Evolutionary conservation across 2,329 filamentous ascomycete genomes (phyloP), one percentile per base, ranked within the genome.

Genomic region (Rutstroemia sp.): DNA sequence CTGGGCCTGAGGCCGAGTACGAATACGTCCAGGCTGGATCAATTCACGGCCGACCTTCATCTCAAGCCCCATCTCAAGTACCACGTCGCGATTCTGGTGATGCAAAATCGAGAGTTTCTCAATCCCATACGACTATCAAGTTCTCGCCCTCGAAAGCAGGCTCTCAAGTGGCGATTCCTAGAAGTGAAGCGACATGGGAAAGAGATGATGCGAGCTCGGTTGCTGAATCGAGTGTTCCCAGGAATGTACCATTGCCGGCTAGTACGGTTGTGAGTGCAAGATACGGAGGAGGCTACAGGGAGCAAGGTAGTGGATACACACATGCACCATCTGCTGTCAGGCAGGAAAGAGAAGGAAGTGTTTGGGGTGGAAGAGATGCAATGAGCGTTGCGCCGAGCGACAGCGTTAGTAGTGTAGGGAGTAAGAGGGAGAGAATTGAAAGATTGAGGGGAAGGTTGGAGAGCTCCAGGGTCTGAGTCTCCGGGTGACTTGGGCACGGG

Each of bases 391-490:
- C 76, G 45, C 82, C 82, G 1, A 78, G 76, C 63, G 82, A 85
- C 65, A 84, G 81, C 64, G 82, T 85, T 56, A 83, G 80, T 66
- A 81, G 78, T 61, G 74, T 83, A n/a, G 81, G 80, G n/a, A 64
- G 51, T 25, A 68, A 67, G 59, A 60, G 56, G 54, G 64, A 68
- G 54, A 57, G 65, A 46, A 63, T 67, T 59, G 58, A 54, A 34
- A 57, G 55, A 16, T 38, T 51, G 54, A 56, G 54, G n/a, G 48
- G 40, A 23, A 51, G 54, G 19, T 21, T 56, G 30, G 52, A 66
- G 36, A 42, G 30, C 30, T 9, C 30, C 12, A 34, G 30, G 30
- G 30, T 34, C 10, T 34, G 30, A 34, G 30, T 34, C 30, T 12
- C 9, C 30, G 30, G 10, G 10, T 34, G 12, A 34, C 30, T 34